Percentiles rank a stretch among this genome's conserved stretches.
phyloP scores from a whole-genome alignment of 2,329 filamentous ascomycete species.

The Arachnomyces sp. region DNA sequence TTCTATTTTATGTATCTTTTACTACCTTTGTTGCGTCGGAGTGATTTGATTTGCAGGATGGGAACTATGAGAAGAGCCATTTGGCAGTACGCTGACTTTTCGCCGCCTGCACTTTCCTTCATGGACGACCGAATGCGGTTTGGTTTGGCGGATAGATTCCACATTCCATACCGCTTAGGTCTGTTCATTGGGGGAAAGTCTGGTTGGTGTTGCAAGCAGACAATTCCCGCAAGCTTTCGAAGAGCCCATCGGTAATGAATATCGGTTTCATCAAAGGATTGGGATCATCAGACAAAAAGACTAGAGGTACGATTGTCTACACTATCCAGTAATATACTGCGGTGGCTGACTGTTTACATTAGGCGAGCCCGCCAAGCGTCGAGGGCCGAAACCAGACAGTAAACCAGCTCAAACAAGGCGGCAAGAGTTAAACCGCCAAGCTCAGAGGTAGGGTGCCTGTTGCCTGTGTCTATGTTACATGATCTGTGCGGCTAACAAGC shows the following conservation, averaged over 20 bases:
- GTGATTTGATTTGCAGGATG: too few species aligned
- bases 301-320: slow-evolving; percentile 53
- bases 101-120: too few species aligned
- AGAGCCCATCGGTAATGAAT: slow-evolving; percentile 32
- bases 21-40: too few species aligned
- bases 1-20: too few species aligned
- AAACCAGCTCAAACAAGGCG: slow-evolving; percentile 87
- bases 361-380: slow-evolving; percentile 76
- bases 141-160: too few species aligned
- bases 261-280: slow-evolving; percentile 58
- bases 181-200: too few species aligned
- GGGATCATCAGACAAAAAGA: slow-evolving; percentile 62
- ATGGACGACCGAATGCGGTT: too few species aligned
- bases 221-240: slow-evolving; percentile 3
- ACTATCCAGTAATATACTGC: slow-evolving; percentile 1
- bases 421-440: slow-evolving; percentile 91
- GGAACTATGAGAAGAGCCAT: too few species aligned
- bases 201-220: not conserved
- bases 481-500: slow-evolving; percentile 5
- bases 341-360: slow-evolving; percentile 43
- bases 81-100: too few species aligned
- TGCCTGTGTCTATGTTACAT: not conserved
- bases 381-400: slow-evolving; percentile 92
- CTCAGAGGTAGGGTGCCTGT: slow-evolving; percentile 63
- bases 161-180: too few species aligned